These are phyloP conservation scores for Acorus calamus DNA, from an alignment of 106 monocot species.

Conservation along the genomic window DNA sequence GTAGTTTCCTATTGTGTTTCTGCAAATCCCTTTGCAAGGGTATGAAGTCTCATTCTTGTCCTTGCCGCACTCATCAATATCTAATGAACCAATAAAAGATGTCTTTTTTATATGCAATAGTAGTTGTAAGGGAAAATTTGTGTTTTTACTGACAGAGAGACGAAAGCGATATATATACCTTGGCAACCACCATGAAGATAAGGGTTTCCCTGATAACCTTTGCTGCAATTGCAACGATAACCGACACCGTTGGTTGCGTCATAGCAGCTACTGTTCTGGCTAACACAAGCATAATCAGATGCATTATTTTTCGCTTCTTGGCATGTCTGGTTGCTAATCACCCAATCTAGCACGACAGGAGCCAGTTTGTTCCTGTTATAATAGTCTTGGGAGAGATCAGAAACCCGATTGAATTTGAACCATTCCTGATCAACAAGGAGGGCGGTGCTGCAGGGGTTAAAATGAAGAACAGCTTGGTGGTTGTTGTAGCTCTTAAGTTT, in stretches of 20 bases:
- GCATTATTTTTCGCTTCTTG: constrained; percentile 1
- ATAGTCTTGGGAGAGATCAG: neutral
- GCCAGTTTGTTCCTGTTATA: neutral
- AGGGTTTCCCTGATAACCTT: constrained; percentile 25
- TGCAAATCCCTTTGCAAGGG: too few relatives aligned
- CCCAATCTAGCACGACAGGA: constrained; percentile 10
- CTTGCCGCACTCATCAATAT: too few relatives aligned
- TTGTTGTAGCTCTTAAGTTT: neutral
- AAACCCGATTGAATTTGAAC: neutral
- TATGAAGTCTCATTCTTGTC: too few relatives aligned
- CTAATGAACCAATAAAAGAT: too few relatives aligned
- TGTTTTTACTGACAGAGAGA: too few relatives aligned
- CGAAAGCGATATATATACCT: constrained; percentile 6
- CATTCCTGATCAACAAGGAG: constrained; percentile 1
- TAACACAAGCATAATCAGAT: constrained; percentile 21
- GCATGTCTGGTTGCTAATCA: neutral
- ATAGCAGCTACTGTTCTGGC: constrained; percentile 12
- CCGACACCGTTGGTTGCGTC: constrained; percentile 8
- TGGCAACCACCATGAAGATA: constrained; percentile 13
- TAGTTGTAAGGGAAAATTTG: too few relatives aligned
- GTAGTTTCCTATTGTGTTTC: too few relatives aligned
- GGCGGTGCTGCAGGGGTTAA: constrained; percentile 10
- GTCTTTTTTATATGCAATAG: too few relatives aligned
- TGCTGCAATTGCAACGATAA: constrained; percentile 26
- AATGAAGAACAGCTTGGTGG: neutral